Evolutionary conservation across 2,329 filamentous ascomycete species (phyloP), one percentile per base, ranked within the genome.

Genomic region (Boeremia lycopersici): DNA sequence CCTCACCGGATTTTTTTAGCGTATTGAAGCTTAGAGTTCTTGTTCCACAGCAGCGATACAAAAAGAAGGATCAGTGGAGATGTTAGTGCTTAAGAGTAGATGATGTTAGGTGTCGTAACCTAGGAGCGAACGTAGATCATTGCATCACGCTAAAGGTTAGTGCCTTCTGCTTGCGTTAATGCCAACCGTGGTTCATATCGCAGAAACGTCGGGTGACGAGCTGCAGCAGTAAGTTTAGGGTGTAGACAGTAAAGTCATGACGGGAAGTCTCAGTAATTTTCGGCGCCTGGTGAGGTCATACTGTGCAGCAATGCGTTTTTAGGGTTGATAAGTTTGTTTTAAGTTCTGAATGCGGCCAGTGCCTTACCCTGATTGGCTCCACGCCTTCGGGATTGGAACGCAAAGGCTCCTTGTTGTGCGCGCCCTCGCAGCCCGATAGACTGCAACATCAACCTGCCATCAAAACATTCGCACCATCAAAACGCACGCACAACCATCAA

Each of bases 401-500:
- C 33, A 47, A 55, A 48, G 47, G 51, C 43, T 23, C 60, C 55
- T 59, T 59, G 59, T 54, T 36, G 40, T 29, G 50, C 49, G 38
- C 57, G 49, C 58, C 44, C 53, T 60, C 57, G 47, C 57, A 58
- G 57, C 54, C 50, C 49, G 55, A 59, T 52, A 58, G 53, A 52
- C 57, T 49, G 55, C 55, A 36, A 30, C 31, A 47, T 54, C 45
- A 51, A 34, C 39, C 48, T 41, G 36, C 48, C 48, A 40, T 56
- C 53, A 39, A 8, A 31, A 41, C 19, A 29, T 39, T 61, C 36
- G 57, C 62, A 66, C 65, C 53, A 58, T n/a, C 40, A 45, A 65
- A 64, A 56, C 48, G 23, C 48, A 47, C 33, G 53, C 35, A 48
- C 56, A 57, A 54, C 57, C 50, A 62, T 63, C 52, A 62, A 68